Base-by-base conservation (phyloP, 2,329 filamentous ascomycete genomes). In the Colletotrichum sp. region DNA sequence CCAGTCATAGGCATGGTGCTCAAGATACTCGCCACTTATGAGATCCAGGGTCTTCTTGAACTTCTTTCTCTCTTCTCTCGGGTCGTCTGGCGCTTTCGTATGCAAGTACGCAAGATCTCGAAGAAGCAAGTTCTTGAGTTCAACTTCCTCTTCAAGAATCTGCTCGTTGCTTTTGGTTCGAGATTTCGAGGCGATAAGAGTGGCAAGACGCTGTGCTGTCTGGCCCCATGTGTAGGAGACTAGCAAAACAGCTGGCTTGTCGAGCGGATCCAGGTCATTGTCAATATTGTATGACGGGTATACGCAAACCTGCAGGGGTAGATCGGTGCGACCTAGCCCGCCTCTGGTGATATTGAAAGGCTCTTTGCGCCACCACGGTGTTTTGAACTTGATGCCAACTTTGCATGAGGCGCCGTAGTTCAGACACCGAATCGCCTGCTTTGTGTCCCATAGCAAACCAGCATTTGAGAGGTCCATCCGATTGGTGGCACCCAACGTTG, bases 1-100 rank as follows among this genome's bases (percentile, higher is more conserved):
- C 86, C 85, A 87, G 1, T 83, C 80, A n/a, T 79, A 85, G 0
- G 81, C 83, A 24, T 86, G 83, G n/a, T 86, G 79, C 8, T 28
- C 30, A 2, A 22, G 5, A 5, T 76, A 76, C 7, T 66, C 44
- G 1, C 55, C 18, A 5, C 7, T 55, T 16, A 76, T 63, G 5
- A 36, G 10, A 2, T 63, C 5, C 3, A 74, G 34, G 0, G 65
- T 57, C 8, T 24, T 18, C 5, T 15, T 24, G 16, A 22, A 32
- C 30, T 32, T 32, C 9, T 32, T 32, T 3, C 9, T 12, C 30
- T 32, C 30, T 30, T 30, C 30, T 5, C 10, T 32, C 9, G 30
- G 30, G 4, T 32, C 30, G 3, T 32, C 30, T 32, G 30, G 30
- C 30, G 10, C 30, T 12, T 32, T 5, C 30, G 30, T 12, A 5